phyloP scores from a whole-genome alignment of 2,329 filamentous ascomycete species.

The Scedosporium boydii region DNA sequence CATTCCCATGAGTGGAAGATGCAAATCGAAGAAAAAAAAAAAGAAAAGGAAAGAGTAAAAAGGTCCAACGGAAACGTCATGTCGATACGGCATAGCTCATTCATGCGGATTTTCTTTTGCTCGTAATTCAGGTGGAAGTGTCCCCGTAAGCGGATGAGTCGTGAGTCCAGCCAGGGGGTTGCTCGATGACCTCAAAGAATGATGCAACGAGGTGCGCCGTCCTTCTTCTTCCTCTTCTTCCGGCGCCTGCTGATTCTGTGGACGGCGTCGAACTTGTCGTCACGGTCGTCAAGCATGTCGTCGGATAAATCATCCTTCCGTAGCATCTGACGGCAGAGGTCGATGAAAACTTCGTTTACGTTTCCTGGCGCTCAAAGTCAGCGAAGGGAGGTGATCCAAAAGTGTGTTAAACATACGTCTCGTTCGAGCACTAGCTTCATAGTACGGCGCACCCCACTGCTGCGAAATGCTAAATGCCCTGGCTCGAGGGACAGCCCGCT shows the following conservation, averaged over 20 bases:
- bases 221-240: slow-evolving; percentile 2
- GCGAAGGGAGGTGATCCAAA: background rate
- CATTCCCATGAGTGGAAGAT: background rate
- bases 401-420: slow-evolving; percentile 39
- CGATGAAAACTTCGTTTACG: slow-evolving; percentile 82
- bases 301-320: slow-evolving; percentile 53
- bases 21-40: background rate
- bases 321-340: slow-evolving; percentile 76
- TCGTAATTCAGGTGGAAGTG: no score
- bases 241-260: slow-evolving; percentile 1
- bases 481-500: slow-evolving; percentile 66
- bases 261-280: background rate
- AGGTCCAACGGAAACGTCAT: no score
- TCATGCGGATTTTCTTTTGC: no score
- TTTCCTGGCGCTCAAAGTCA: slow-evolving; percentile 44
- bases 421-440: slow-evolving; percentile 77
- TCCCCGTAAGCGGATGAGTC: no score
- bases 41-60: background rate
- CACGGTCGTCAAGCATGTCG: slow-evolving; percentile 1
- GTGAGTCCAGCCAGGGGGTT: background rate
- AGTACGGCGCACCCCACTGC: slow-evolving; percentile 81
- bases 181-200: background rate
- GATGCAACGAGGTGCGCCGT: background rate
- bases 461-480: slow-evolving; percentile 80
- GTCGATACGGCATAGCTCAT: no score